These are phyloP conservation scores for Zymoseptoria pseudotritici DNA, from an alignment of 2,329 filamentous ascomycete genomes.

Conservation along the genomic window DNA sequence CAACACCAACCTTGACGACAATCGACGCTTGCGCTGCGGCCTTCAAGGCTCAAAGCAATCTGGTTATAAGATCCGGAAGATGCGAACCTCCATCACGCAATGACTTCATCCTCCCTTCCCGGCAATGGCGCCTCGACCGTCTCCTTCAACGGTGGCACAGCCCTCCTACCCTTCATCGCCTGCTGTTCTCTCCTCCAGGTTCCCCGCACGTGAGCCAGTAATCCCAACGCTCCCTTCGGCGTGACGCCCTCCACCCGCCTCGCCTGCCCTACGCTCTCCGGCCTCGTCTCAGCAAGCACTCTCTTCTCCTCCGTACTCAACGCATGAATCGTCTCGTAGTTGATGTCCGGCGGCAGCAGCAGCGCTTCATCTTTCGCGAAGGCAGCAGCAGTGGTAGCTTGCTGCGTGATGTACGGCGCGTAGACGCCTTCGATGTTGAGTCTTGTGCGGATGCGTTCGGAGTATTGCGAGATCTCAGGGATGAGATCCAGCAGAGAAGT, in stretches of 20 bases:
- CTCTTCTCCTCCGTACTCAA: slow-evolving; percentile 73
- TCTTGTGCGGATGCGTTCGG: slow-evolving; percentile 55
- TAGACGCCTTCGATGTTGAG: slow-evolving; percentile 79
- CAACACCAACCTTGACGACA: too few species aligned
- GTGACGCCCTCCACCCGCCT: slow-evolving; percentile 74
- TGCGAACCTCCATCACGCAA: slow-evolving; percentile 13
- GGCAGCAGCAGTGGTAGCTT: slow-evolving; percentile 57
- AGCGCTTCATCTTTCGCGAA: slow-evolving; percentile 73
- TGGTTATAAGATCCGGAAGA: background rate
- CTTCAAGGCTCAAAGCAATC: background rate
- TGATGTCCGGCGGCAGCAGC: slow-evolving; percentile 61
- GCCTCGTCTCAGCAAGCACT: slow-evolving; percentile 60
- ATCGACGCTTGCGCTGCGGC: too few species aligned
- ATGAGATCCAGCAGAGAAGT: slow-evolving; percentile 51
- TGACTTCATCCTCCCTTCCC: slow-evolving; percentile 18
- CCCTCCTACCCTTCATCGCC: slow-evolving; percentile 13
- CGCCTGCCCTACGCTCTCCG: slow-evolving; percentile 84
- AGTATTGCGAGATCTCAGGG: slow-evolving; percentile 49
- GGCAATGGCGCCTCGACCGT: slow-evolving; percentile 18
- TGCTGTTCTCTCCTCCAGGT: slow-evolving; percentile 29
- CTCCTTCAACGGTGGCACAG: slow-evolving; percentile 17
- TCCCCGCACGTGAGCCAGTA: slow-evolving; percentile 57
- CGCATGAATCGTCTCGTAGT: slow-evolving; percentile 67
- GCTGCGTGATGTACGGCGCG: slow-evolving; percentile 73
- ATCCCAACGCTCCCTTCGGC: slow-evolving; percentile 42